Base-by-base conservation (phyloP, 306 rosid species). In the Canavalia gladiata region DNA sequence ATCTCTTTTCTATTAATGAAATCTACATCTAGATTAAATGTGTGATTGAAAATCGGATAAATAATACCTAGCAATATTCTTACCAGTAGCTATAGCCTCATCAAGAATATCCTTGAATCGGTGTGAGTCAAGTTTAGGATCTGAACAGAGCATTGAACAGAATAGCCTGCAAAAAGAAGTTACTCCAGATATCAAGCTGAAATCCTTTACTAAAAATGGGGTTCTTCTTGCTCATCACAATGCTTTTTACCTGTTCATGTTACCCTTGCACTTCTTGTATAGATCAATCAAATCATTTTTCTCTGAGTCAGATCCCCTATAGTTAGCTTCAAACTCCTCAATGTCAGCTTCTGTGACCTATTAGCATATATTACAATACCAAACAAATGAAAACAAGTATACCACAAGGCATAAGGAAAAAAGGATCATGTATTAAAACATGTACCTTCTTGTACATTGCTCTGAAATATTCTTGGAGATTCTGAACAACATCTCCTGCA, bases 131-230 rank as follows among this genome's bases (percentile, higher is more conserved):
- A 90, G 89, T 80, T 86, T 86, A 54, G 87, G 87, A 76, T 90
- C 93, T 0, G 94, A 92, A 84, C 97, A 90, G 74, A 92, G 87
- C 95, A 92, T 90, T 75, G 95, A 92, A 83, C 90, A 87, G 85
- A 89, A 90, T 49, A 89, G 77, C 74, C 94, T 90, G 84, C 57
- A 79, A 57, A 33, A 63, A 13, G 60, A 79, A 42, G 34, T 74
- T 71, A 60, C 4, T 55, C 76, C 1, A 65, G 39, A 65, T 51
- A 39, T 60, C 74, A 79, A 65, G 75, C 50, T 66, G 67, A 70
- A 72, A 63, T 39, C 49, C 68, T 80, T 66, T 29, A 47, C 37
- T 4, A 28, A 28, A 71, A 7, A 52, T 34, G 47, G 10, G 47
- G 71, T 60, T 79, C 64, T 6, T 25, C 64, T 6, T 25, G 12